Percentiles rank a stretch among this genome's conserved stretches.
phyloP scores from a whole-genome alignment of 768 basidiomycete species.

The Mycena olivaceomarginata region DNA sequence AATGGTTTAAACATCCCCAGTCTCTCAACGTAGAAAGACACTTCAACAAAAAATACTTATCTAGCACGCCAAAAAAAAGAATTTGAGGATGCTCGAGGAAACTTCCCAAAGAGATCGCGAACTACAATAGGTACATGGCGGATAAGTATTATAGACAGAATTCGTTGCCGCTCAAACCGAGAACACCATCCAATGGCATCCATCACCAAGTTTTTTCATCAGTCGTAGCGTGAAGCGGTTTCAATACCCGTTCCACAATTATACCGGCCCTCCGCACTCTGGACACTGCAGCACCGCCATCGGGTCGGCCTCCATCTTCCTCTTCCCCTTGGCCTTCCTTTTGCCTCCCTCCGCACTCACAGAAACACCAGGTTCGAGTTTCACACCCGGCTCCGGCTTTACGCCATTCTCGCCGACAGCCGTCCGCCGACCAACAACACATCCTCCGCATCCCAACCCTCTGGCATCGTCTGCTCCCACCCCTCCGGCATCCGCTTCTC shows the following conservation, averaged over 20 bases:
- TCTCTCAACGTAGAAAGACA: too few species aligned
- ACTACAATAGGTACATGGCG: too few species aligned
- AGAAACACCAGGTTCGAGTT: background rate
- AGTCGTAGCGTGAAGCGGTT: too few species aligned
- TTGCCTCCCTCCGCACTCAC: background rate
- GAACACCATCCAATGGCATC: too few species aligned
- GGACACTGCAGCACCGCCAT: constrained; percentile 25
- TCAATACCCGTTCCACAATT: background rate
- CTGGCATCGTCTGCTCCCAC: constrained; percentile 60
- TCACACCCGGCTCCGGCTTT: background rate
- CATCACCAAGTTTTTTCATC: too few species aligned
- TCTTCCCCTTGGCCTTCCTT: background rate
- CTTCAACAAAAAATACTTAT: too few species aligned
- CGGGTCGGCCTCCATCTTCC: background rate
- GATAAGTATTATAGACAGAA: too few species aligned
- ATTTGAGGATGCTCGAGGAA: too few species aligned
- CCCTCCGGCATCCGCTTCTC: constrained; percentile 57
- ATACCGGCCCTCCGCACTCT: constrained; percentile 34
- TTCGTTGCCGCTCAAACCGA: too few species aligned
- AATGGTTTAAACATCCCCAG: too few species aligned
- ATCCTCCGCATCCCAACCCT: constrained; percentile 26
- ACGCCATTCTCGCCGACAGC: background rate
- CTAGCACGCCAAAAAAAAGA: too few species aligned
- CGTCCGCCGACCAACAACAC: constrained; percentile 8
- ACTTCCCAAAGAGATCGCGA: too few species aligned